phyloP scores from a whole-genome alignment of 2,329 filamentous ascomycete genomes.

The Pseudogymnoascus sp. region DNA sequence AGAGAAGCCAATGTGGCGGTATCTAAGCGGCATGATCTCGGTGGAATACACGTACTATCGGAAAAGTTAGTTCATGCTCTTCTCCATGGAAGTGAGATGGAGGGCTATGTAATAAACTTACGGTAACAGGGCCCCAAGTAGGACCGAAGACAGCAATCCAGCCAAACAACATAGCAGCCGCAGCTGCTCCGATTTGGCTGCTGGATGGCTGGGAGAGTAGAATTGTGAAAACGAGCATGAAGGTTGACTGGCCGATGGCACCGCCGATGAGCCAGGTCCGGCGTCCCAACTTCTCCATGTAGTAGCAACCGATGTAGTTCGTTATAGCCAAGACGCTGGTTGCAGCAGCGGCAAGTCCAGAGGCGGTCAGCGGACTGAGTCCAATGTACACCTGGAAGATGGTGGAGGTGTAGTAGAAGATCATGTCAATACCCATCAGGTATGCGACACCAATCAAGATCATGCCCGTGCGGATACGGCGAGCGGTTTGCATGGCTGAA shows the following conservation, averaged over 20 bases:
- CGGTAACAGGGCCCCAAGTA: slow-evolving; percentile 24
- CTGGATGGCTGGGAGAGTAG: slow-evolving; percentile 10
- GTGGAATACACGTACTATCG: slow-evolving; percentile 26
- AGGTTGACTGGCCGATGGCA: slow-evolving; percentile 21
- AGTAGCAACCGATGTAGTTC: slow-evolving; percentile 19
- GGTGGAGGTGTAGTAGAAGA: slow-evolving; percentile 14
- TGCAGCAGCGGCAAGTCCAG: slow-evolving; percentile 9
- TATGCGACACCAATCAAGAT: slow-evolving; percentile 5
- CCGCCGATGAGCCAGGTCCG: slow-evolving; percentile 25
- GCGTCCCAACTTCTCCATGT: slow-evolving; percentile 24
- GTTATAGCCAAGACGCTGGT: neutral
- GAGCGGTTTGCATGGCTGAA: neutral
- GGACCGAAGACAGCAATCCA: slow-evolving; percentile 27
- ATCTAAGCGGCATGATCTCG: slow-evolving; percentile 29
- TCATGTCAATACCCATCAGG: slow-evolving; percentile 13
- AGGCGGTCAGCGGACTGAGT: slow-evolving; percentile 8
- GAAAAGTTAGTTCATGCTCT: neutral
- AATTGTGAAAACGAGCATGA: slow-evolving; percentile 25
- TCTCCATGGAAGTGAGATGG: neutral
- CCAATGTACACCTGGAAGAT: slow-evolving; percentile 12
- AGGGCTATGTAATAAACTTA: slow-evolving; percentile 11
- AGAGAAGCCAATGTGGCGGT: slow-evolving; percentile 29
- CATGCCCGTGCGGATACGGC: neutral
- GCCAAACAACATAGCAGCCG: slow-evolving; percentile 26
- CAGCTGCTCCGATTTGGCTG: slow-evolving; percentile 19